Evolutionary conservation across 345 rosid genomes (phyloP).

Genomic region (Eucalyptus polybractea): DNA sequence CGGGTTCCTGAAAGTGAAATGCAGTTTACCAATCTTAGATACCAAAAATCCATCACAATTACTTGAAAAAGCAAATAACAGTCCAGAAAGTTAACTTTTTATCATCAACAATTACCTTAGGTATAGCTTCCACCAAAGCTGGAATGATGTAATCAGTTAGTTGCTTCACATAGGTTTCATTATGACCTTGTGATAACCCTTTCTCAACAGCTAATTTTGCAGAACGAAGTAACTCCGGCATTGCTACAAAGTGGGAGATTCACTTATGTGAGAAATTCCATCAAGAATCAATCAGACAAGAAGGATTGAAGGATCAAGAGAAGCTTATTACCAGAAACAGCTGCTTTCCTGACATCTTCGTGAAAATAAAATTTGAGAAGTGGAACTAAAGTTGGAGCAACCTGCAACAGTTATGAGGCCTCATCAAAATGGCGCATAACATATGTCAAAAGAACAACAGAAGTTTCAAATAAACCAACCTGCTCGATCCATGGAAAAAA

Average conservation of each 20-base stretch:
- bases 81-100: not conserved
- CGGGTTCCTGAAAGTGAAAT: conserved; percentile 78
- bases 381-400: conserved; percentile 92
- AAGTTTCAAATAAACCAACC: conserved; percentile 19
- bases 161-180: conserved; percentile 84
- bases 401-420: conserved; percentile 30
- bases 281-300: not conserved
- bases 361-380: conserved; percentile 97
- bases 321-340: conserved; percentile 81
- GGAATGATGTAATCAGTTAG: conserved; percentile 91
- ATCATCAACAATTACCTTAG: conserved; percentile 44
- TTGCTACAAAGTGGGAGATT: conserved; percentile 33
- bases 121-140: conserved; percentile 87
- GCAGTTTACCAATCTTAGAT: not conserved
- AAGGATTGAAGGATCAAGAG: not conserved
- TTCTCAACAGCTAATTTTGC: conserved; percentile 96
- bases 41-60: not conserved
- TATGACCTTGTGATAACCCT: conserved; percentile 77
- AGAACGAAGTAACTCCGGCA: conserved; percentile 95
- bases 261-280: not conserved
- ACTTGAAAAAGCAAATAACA: not conserved
- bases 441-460: not conserved
- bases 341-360: conserved; percentile 99
- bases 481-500: conserved; percentile 99
- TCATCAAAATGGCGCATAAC: not conserved